Conservation (phyloP, 352 stramenopile genomes). For the Phytophthora uliginosa region DNA sequence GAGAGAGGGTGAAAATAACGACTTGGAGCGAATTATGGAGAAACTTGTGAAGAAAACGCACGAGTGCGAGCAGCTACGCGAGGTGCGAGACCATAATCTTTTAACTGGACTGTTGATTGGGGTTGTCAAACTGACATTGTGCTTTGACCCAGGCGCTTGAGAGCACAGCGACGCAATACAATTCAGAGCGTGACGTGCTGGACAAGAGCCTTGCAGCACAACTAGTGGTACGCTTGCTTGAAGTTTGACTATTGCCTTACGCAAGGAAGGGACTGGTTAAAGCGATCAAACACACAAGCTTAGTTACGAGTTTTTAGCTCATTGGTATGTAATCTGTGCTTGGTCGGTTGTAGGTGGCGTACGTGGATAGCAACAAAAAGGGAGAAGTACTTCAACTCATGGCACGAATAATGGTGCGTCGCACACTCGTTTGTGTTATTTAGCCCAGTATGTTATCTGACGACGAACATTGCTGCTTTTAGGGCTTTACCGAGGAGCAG, state of each 20-base stretch:
- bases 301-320: not conserved
- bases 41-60: slow-evolving; percentile 67
- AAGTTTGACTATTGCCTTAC: not conserved
- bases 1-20: slow-evolving; percentile 34
- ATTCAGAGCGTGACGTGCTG: slow-evolving; percentile 62
- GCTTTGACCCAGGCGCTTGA: slow-evolving; percentile 57
- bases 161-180: slow-evolving; percentile 64
- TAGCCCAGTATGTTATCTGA: not conserved
- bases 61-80: slow-evolving; percentile 77
- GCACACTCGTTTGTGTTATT: not conserved
- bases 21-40: slow-evolving; percentile 65
- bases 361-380: slow-evolving; percentile 80
- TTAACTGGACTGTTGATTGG: not conserved
- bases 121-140: not conserved
- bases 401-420: slow-evolving; percentile 73
- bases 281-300: too few relatives aligned
- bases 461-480: not conserved
- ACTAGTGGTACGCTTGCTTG: slow-evolving; percentile 54
- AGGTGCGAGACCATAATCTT: slow-evolving; percentile 40
- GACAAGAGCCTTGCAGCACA: slow-evolving; percentile 80
- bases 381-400: slow-evolving; percentile 78
- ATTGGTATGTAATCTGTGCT: not conserved
- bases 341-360: slow-evolving; percentile 52
- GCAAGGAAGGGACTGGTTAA: too few relatives aligned
- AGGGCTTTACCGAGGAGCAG: slow-evolving; percentile 78